Conservation (phyloP, 441 rosid species). For the Cnidoscolus chayamansa region DNA sequence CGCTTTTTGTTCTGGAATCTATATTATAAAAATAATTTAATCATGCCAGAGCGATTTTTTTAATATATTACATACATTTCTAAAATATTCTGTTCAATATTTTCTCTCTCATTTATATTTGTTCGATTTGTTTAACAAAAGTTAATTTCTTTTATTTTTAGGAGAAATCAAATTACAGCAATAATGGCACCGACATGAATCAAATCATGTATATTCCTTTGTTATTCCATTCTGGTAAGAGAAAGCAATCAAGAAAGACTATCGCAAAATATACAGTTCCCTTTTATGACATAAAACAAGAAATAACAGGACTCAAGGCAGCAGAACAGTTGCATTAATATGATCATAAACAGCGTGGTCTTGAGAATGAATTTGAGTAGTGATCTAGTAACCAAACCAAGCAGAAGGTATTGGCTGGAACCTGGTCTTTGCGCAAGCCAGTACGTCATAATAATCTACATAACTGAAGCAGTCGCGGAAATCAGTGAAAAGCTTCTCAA, state of each 20-base stretch:
- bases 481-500: conserved; percentile 79
- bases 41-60: no score
- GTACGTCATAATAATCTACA: conserved; percentile 57
- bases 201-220: background rate
- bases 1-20: no score
- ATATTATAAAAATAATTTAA: no score
- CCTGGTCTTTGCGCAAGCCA: conserved; percentile 71
- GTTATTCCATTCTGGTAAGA: background rate
- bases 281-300: background rate
- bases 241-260: background rate
- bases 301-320: background rate
- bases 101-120: no score
- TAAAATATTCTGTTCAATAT: no score
- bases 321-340: background rate
- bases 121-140: no score
- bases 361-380: background rate
- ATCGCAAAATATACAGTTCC: background rate
- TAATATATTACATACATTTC: no score
- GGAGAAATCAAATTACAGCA: no score
- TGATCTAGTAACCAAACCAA: conserved; percentile 62
- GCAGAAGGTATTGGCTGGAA: conserved; percentile 68
- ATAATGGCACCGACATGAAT: background rate
- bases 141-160: no score
- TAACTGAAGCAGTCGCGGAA: conserved; percentile 67
- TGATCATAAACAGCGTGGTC: conserved; percentile 13